Base-by-base conservation (phyloP, 169 alveolate species). In the Cyclospora cayetanensis region DNA sequence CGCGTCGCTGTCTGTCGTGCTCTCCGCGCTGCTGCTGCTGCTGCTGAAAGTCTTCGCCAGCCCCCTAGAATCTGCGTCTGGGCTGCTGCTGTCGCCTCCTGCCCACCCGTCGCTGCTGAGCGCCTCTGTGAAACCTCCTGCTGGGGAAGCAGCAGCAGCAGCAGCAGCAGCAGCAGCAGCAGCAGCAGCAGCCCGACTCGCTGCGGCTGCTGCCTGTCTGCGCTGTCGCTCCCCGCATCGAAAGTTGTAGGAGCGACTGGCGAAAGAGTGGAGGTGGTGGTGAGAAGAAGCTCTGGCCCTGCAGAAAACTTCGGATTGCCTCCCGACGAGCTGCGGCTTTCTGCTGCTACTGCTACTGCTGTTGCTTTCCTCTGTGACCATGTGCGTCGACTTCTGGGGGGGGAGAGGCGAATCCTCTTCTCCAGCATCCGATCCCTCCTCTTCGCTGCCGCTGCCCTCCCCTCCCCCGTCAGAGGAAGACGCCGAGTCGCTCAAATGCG, bases 201-300 rank as follows among this genome's bases (percentile, higher is more conserved):
- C n/a, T 22, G 85, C 63, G 12, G 4, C 22, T 22, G 12, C 39
- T 18, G 35, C 20, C 2, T 68, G 63, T 29, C 41, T 12, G 39
- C 85, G 31, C 85, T 20, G 63, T 39, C 85, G 46, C 85, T 74
- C 85, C 85, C 85, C 85, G 65, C 39, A 22, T 12, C 85, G 80
- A 34, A 68, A 68, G 52, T 68, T 50, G 27, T 50, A 27, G 4
- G 43, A 31, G 11, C 80, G 46, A 20, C 80, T 7, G 4, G 50
- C 80, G 7, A 29, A 31, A 0, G 80, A 34, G 15, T 68, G 80
- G 4, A 68, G n/a, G n/a, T n/a, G n/a, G n/a, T n/a, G n/a, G n/a
- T n/a, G 77, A 20, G 77, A 50, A 42, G 80, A 25, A 29, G 46
- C 12, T 18, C 29, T 22, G 1, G 80, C 43, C n/a, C 31, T 2